Evolutionary conservation across 331 rosid genomes (phyloP).

Genomic region (Acacia pycnantha): DNA sequence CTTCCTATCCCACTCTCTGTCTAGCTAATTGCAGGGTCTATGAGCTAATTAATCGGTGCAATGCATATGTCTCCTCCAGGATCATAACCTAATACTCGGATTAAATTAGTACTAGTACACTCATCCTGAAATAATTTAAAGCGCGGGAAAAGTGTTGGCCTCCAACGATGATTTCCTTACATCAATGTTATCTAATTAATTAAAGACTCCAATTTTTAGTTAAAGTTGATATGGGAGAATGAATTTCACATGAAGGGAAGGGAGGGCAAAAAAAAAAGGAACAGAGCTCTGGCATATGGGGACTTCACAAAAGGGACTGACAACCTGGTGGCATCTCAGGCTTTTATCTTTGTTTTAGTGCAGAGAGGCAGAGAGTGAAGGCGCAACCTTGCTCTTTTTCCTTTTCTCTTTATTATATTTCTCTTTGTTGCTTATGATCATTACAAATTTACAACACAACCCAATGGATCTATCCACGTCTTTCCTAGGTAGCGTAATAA

Average conservation of each 20-base stretch:
- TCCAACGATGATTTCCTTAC: not conserved
- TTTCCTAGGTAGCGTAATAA: not conserved
- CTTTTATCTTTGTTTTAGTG: constrained; percentile 23
- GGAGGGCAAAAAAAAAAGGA: no score
- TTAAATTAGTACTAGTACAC: not conserved
- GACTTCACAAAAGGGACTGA: constrained; percentile 21
- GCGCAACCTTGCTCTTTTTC: constrained; percentile 3
- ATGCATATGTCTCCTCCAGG: not conserved
- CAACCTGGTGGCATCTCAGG: constrained; percentile 26
- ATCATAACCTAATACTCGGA: not conserved
- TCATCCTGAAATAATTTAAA: not conserved
- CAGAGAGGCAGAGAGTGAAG: constrained; percentile 10
- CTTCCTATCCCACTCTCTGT: not conserved
- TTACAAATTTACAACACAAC: not conserved
- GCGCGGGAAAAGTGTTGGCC: not conserved
- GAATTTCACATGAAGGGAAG: constrained; percentile 29
- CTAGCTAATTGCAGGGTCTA: constrained; percentile 17
- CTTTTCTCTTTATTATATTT: constrained; percentile 2
- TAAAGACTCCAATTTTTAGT: not conserved
- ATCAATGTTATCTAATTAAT: not conserved
- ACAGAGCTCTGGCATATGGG: constrained; percentile 6
- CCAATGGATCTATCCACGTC: constrained; percentile 17
- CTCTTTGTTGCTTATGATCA: not conserved
- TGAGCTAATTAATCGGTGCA: not conserved
- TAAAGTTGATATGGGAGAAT: constrained; percentile 2